Evolutionary conservation across 257 asterid genomes (phyloP).

Genomic region (Solanum verrucosum): DNA sequence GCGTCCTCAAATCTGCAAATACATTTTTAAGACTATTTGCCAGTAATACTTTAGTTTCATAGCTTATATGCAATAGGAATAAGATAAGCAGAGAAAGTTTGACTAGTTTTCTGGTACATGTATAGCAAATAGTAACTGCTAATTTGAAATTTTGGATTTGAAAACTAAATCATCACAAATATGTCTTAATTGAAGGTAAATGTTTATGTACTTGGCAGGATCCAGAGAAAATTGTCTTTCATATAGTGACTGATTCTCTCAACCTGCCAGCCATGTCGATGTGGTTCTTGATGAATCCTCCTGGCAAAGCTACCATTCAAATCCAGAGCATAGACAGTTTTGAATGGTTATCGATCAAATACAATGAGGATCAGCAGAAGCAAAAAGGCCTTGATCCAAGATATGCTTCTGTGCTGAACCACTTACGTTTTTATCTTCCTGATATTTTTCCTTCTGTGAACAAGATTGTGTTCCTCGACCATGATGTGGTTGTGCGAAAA

Average conservation of each 20-base stretch:
- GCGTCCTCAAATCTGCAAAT: neutral
- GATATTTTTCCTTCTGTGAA: slow-evolving; percentile 66
- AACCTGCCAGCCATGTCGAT: slow-evolving; percentile 75
- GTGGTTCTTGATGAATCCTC: slow-evolving; percentile 92
- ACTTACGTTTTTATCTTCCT: slow-evolving; percentile 87
- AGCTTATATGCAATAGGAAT: neutral
- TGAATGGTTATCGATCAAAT: slow-evolving; percentile 49
- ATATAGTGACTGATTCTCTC: slow-evolving; percentile 73
- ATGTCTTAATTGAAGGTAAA: neutral
- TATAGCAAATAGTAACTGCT: neutral
- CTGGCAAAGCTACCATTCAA: slow-evolving; percentile 58
- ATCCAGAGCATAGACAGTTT: slow-evolving; percentile 57
- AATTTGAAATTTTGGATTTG: neutral
- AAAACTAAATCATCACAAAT: neutral
- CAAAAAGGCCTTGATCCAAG: slow-evolving; percentile 60
- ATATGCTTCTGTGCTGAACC: slow-evolving; percentile 67
- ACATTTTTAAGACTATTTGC: neutral
- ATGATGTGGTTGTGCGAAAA: slow-evolving; percentile 84
- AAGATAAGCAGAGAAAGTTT: neutral
- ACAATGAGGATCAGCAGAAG: slow-evolving; percentile 36
- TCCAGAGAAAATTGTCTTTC: slow-evolving; percentile 68
- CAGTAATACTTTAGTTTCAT: neutral
- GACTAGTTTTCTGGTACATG: neutral
- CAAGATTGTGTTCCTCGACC: slow-evolving; percentile 84
- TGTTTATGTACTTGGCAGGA: slow-evolving; percentile 41